Evolutionary conservation across 768 basidiomycete species (phyloP).

Genomic region (Bullera alba): DNA sequence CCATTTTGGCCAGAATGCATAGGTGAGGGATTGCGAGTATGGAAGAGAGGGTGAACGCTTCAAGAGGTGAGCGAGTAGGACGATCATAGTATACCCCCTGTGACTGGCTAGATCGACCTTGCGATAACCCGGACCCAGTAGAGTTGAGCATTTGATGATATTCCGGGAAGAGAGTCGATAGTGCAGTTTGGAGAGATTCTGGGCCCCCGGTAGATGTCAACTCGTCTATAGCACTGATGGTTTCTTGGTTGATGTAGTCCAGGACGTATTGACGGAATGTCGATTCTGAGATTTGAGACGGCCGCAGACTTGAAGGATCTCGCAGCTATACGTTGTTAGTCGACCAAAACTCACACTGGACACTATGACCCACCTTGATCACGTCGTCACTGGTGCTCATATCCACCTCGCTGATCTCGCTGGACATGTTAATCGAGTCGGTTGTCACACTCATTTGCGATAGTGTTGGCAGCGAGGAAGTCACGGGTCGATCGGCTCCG

Average conservation of each 20-base stretch:
- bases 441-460: too few relatives aligned
- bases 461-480: background rate
- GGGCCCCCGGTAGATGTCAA: background rate
- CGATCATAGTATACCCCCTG: background rate
- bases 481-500: background rate
- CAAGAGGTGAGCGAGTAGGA: background rate
- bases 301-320: constrained; percentile 22
- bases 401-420: constrained; percentile 16
- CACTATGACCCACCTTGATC: constrained; percentile 6
- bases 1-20: constrained; percentile 17
- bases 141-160: background rate
- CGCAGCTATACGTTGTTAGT: constrained; percentile 19
- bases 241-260: constrained; percentile 30
- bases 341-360: background rate
- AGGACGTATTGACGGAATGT: constrained; percentile 38
- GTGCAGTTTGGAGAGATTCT: constrained; percentile 1
- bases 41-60: constrained; percentile 17
- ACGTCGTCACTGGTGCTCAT: constrained; percentile 12
- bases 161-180: constrained; percentile 18
- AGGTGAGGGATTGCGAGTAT: constrained; percentile 19
- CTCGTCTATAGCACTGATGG: constrained; percentile 4
- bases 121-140: background rate
- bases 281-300: constrained; percentile 26
- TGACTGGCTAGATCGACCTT: background rate
- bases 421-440: too few relatives aligned